A percentile compares a stretch with the other conserved stretches of the same genome.
These are phyloP conservation scores for Wolfiporia cocos DNA, from an alignment of 1,284 basidiomycete species.

Conservation along the genomic window DNA sequence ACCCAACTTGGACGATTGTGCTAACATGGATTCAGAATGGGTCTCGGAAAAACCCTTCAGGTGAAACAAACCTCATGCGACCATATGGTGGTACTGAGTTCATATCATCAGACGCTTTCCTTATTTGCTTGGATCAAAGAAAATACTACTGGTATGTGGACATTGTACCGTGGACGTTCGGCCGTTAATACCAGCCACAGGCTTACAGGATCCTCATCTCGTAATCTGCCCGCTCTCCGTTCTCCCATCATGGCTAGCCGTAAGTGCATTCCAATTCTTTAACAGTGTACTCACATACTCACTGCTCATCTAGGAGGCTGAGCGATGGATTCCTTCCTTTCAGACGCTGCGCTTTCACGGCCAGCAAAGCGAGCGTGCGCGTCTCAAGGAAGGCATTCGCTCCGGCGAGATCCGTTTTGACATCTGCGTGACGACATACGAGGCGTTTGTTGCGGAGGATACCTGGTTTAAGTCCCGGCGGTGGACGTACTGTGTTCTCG, in stretches of 20 bases:
- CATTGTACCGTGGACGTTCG: not conserved
- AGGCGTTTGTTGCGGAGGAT: conserved; percentile 41
- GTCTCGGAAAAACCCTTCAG: conserved; percentile 60
- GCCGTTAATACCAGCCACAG: conserved; percentile 7
- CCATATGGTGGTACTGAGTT: no score
- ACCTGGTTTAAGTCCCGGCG: conserved; percentile 49
- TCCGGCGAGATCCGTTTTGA: conserved; percentile 31
- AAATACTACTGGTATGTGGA: conserved; percentile 26
- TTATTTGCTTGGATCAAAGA: conserved; percentile 53
- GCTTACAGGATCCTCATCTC: conserved; percentile 41
- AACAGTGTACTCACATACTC: not conserved
- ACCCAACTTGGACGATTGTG: not conserved
- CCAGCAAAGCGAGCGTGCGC: conserved; percentile 37
- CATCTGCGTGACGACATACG: conserved; percentile 55
- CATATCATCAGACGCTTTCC: conserved; percentile 40
- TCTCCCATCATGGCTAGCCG: conserved; percentile 48
- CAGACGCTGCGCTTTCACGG: conserved; percentile 47
- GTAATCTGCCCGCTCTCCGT: conserved; percentile 60
- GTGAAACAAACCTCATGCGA: no score
- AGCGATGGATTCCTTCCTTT: conserved; percentile 50
- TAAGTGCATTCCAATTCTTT: conserved; percentile 17
- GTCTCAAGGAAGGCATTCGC: conserved; percentile 35
- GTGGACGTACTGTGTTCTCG: conserved; percentile 54
- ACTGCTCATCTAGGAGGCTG: conserved; percentile 34
- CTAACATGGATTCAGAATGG: conserved; percentile 39